Evolutionary conservation across 164 flowering plant species (phyloP).

Genomic region (Sextonia rubra): DNA sequence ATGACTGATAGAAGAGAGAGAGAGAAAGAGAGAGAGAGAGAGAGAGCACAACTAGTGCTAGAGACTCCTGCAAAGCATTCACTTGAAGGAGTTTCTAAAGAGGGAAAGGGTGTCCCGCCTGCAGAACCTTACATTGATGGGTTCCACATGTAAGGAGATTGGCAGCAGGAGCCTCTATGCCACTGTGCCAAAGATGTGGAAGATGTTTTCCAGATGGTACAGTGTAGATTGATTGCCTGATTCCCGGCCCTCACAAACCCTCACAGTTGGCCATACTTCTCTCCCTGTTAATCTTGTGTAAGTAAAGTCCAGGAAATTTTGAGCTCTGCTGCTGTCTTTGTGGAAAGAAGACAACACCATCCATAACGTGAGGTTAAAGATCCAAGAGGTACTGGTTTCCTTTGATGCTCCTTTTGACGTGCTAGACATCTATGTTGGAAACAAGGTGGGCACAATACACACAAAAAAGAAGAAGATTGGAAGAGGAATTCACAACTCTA

Average conservation of each 20-base stretch:
- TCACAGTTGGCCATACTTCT: slow-evolving; percentile 44
- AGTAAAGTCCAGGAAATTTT: slow-evolving; percentile 72
- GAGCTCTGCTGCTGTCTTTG: slow-evolving; percentile 48
- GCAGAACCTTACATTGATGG: slow-evolving; percentile 37
- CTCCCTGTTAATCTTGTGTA: slow-evolving; percentile 37
- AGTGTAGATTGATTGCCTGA: slow-evolving; percentile 25
- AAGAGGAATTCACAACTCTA: too few species aligned
- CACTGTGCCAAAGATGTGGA: slow-evolving; percentile 45
- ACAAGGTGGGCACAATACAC: too few species aligned
- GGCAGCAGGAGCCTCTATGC: slow-evolving; percentile 36
- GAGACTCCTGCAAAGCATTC: slow-evolving; percentile 56
- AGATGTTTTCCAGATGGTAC: slow-evolving; percentile 33
- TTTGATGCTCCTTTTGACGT: slow-evolving; percentile 88
- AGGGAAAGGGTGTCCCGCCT: slow-evolving; percentile 35
- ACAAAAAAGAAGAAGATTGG: too few species aligned
- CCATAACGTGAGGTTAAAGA: slow-evolving; percentile 48
- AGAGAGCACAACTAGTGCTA: slow-evolving; percentile 94
- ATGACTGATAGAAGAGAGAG: too few species aligned
- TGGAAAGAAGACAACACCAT: slow-evolving; percentile 48
- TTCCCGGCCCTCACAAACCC: slow-evolving; percentile 36
- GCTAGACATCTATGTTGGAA: too few species aligned
- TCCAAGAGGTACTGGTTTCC: slow-evolving; percentile 84
- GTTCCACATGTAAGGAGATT: slow-evolving; percentile 18
- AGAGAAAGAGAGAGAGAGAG: too few species aligned
- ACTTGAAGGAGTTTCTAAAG: slow-evolving; percentile 40